phyloP scores from a whole-genome alignment of 2,329 filamentous ascomycete genomes.

The Pyricularia sp. region DNA sequence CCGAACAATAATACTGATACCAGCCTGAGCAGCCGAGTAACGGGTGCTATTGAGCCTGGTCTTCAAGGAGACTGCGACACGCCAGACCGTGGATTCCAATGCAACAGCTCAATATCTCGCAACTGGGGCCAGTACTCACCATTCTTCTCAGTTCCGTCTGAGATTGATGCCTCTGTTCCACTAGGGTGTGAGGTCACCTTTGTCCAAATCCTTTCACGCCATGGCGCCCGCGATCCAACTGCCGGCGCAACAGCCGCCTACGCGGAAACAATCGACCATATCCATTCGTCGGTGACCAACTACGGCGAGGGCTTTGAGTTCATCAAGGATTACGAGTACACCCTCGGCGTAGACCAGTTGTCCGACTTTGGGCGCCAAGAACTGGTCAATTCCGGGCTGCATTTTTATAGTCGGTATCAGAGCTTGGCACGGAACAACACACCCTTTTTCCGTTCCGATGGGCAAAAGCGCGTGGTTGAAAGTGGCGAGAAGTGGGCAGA shows the following conservation, averaged over 20 bases:
- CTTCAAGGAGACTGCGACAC: conserved; percentile 35
- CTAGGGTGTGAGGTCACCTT: conserved; percentile 66
- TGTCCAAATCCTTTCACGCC: conserved; percentile 71
- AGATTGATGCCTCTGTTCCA: conserved; percentile 52
- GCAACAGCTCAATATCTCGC: conserved; percentile 50
- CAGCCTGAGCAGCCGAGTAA: neutral
- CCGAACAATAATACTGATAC: neutral
- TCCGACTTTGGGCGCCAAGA: conserved; percentile 59
- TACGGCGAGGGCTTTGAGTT: conserved; percentile 62
- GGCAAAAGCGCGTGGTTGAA: conserved; percentile 27
- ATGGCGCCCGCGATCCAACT: conserved; percentile 79
- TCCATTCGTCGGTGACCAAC: conserved; percentile 46
- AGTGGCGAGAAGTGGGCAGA: conserved; percentile 69
- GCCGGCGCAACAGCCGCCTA: conserved; percentile 56
- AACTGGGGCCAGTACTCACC: conserved; percentile 85
- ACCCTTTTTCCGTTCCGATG: conserved; percentile 38
- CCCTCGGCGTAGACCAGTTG: conserved; percentile 40
- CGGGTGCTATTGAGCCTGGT: neutral
- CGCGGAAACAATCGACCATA: conserved; percentile 50
- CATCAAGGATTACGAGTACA: conserved; percentile 61
- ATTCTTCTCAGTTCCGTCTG: conserved; percentile 66
- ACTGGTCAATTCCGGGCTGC: conserved; percentile 64
- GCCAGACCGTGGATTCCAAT: conserved; percentile 50
- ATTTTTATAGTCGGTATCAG: conserved; percentile 68
- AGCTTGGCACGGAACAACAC: conserved; percentile 44